A percentile compares a stretch with the other conserved stretches of the same genome.
phyloP scores from a whole-genome alignment of 1,284 basidiomycete genomes.

The Schizopora paradoxa region DNA sequence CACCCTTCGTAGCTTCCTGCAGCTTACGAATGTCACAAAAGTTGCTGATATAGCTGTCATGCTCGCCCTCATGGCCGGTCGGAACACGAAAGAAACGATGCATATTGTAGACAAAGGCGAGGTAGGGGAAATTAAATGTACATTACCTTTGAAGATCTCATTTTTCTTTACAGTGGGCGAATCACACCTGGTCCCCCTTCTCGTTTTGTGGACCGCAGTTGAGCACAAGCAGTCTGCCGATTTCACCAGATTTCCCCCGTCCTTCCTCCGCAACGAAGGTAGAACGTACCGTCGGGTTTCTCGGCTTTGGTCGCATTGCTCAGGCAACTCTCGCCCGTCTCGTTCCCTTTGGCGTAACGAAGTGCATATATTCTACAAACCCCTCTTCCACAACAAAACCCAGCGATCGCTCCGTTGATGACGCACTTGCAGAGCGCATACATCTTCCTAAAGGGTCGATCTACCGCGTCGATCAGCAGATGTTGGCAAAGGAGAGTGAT shows the following conservation, averaged over 20 bases:
- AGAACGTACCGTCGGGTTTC: conserved; percentile 60
- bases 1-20: not conserved
- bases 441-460: conserved; percentile 42
- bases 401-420: conserved; percentile 38
- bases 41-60: conserved; percentile 87
- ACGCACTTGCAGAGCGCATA: conserved; percentile 45
- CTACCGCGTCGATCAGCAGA: conserved; percentile 55
- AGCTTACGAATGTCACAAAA: conserved; percentile 26
- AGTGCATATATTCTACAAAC: conserved; percentile 61
- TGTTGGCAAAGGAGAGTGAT: conserved; percentile 72
- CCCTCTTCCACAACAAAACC: conserved; percentile 39
- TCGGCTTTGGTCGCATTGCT: conserved; percentile 92
- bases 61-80: conserved; percentile 86
- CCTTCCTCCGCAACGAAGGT: conserved; percentile 36
- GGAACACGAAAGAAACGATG: conserved; percentile 66
- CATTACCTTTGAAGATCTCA: not conserved
- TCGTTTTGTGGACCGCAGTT: conserved; percentile 75
- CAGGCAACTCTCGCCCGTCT: conserved; percentile 76
- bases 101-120: conserved; percentile 62
- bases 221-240: conserved; percentile 39
- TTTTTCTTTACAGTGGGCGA: conserved; percentile 43
- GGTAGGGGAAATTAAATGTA: conserved; percentile 34
- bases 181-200: conserved; percentile 77
- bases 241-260: conserved; percentile 34
- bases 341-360: conserved; percentile 69